Percentiles rank a stretch among this genome's conserved stretches.
These are phyloP conservation scores for Euphorbia celastroides DNA, from an alignment of 441 rosid genomes.

Conservation along the genomic window DNA sequence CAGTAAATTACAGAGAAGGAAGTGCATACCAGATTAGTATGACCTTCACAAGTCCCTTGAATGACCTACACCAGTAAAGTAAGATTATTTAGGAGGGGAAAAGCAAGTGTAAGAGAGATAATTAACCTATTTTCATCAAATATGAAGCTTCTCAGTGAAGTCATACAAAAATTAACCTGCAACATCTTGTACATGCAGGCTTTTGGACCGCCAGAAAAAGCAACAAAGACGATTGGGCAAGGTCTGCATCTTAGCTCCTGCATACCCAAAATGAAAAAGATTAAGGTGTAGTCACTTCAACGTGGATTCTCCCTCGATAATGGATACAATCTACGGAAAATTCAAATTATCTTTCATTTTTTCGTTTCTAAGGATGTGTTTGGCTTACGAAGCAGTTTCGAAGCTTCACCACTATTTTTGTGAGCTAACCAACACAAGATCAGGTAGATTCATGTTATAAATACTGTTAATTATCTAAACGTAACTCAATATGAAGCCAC, in stretches of 20 bases:
- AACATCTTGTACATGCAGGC: constrained; percentile 85
- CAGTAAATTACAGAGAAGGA: constrained; percentile 5
- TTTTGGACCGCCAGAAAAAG: no score
- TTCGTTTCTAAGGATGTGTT: no score
- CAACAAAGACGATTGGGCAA: constrained; percentile 70
- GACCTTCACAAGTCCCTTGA: constrained; percentile 58
- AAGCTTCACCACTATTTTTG: constrained; percentile 9
- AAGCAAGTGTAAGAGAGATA: neutral
- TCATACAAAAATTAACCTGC: constrained; percentile 40
- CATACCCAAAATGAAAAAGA: constrained; percentile 2
- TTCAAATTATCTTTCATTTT: no score
- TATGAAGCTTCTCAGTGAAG: neutral
- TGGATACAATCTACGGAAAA: no score
- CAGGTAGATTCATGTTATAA: neutral
- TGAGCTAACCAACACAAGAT: neutral
- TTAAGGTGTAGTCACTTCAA: no score
- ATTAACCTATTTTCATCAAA: neutral
- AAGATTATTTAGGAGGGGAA: constrained; percentile 10
- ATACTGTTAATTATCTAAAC: neutral
- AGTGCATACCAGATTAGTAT: constrained; percentile 45
- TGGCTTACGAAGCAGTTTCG: constrained; percentile 12
- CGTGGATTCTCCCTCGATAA: no score
- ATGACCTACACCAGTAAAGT: constrained; percentile 56
- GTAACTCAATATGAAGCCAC: neutral
- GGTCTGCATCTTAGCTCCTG: constrained; percentile 67